Conservation (phyloP, 495 filamentous ascomycete species). For the Chaetomium fimeti region DNA sequence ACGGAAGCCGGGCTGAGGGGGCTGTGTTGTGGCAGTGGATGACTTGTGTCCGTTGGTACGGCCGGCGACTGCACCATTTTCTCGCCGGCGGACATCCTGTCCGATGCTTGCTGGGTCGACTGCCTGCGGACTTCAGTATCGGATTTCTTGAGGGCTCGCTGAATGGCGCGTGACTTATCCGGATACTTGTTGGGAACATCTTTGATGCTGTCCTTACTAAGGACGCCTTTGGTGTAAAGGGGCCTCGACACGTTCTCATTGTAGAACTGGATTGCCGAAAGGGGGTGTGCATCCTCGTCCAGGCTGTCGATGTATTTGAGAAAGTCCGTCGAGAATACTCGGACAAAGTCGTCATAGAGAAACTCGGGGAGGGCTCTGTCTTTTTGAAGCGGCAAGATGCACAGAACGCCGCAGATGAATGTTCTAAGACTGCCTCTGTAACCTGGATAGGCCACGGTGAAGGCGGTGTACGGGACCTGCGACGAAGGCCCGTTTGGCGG, state of each 20-base stretch:
- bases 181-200: conserved; percentile 26
- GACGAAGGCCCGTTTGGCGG: conserved; percentile 30
- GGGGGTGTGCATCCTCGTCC: conserved; percentile 22
- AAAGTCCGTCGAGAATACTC: conserved; percentile 47
- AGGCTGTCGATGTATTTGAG: conserved; percentile 38
- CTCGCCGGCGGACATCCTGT: neutral
- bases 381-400: conserved; percentile 50
- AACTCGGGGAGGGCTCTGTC: conserved; percentile 44
- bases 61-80: neutral
- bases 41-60: neutral
- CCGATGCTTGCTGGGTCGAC: neutral
- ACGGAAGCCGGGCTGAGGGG: neutral
- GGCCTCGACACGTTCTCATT: conserved; percentile 43
- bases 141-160: neutral
- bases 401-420: conserved; percentile 56
- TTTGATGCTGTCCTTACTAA: conserved; percentile 42
- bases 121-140: neutral
- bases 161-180: conserved; percentile 20
- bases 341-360: conserved; percentile 69
- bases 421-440: conserved; percentile 54
- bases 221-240: conserved; percentile 36
- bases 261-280: conserved; percentile 47
- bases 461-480: conserved; percentile 47
- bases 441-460: conserved; percentile 55
- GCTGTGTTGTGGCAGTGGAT: neutral